These are phyloP conservation scores for Eucalyptus marginata DNA, from an alignment of 345 rosid species.

Conservation along the genomic window DNA sequence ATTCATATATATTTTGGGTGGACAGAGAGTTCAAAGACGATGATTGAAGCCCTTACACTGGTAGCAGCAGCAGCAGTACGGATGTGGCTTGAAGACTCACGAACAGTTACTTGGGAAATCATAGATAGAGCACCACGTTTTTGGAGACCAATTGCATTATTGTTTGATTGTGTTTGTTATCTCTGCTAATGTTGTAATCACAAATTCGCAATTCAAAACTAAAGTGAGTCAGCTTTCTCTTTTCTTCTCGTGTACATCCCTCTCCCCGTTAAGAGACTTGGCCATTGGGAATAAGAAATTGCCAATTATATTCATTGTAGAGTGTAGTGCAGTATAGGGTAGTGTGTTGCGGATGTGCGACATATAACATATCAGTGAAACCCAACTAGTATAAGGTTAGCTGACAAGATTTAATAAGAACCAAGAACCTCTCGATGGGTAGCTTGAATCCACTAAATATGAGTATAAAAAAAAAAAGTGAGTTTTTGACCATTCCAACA, in stretches of 20 bases:
- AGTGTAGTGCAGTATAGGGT: neutral
- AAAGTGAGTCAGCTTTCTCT: neutral
- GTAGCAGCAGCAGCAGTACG: neutral
- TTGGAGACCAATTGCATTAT: neutral
- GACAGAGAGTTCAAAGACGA: slow-evolving; percentile 24
- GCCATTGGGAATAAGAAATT: neutral
- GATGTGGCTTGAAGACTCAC: neutral
- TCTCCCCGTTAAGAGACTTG: neutral
- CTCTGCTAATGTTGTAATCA: neutral
- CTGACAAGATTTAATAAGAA: neutral
- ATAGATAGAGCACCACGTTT: neutral
- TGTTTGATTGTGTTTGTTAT: neutral
- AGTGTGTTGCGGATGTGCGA: neutral
- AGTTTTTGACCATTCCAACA: neutral
- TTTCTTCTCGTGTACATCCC: neutral
- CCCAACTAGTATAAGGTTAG: neutral
- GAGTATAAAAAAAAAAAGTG: neutral
- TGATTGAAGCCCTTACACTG: neutral
- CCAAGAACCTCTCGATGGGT: neutral
- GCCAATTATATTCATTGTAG: neutral
- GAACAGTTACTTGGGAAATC: neutral
- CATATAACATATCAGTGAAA: neutral
- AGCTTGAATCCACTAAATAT: neutral
- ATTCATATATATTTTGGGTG: neutral
- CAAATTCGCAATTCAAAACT: neutral